phyloP scores from a whole-genome alignment of 495 filamentous ascomycete species.

The Penicillium angulare region DNA sequence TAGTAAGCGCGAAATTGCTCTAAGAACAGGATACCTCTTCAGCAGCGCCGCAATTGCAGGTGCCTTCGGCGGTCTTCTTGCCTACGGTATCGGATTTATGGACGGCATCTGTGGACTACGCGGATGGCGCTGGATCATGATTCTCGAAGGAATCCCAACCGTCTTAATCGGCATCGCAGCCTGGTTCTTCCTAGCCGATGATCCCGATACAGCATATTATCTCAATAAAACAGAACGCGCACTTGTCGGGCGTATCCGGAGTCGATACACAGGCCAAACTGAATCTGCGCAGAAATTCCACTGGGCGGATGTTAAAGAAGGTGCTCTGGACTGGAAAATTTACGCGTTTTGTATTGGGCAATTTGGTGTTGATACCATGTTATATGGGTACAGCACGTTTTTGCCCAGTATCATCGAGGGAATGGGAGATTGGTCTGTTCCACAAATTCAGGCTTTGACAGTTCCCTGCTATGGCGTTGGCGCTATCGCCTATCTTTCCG shows the following conservation, averaged over 20 bases:
- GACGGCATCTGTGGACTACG: constrained; percentile 60
- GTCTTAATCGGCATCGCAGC: constrained; percentile 58
- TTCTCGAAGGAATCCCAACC: constrained; percentile 71
- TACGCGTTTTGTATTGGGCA: constrained; percentile 63
- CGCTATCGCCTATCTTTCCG: constrained; percentile 60
- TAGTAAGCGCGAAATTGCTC: constrained; percentile 67
- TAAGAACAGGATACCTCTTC: constrained; percentile 75
- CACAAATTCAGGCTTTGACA: constrained; percentile 70
- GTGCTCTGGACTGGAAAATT: constrained; percentile 63
- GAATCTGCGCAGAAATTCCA: constrained; percentile 59
- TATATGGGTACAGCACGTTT: constrained; percentile 77
- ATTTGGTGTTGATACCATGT: constrained; percentile 69
- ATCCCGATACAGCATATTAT: constrained; percentile 60
- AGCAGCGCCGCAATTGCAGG: constrained; percentile 74
- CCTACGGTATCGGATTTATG: constrained; percentile 72
- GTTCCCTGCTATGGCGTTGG: constrained; percentile 75
- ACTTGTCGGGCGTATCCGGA: constrained; percentile 42
- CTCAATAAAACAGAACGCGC: constrained; percentile 59
- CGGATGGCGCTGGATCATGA: constrained; percentile 58
- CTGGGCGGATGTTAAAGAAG: constrained; percentile 50
- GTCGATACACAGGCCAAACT: constrained; percentile 57
- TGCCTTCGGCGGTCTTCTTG: constrained; percentile 71
- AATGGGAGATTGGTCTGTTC: constrained; percentile 59
- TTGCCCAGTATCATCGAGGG: constrained; percentile 74
- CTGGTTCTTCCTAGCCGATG: constrained; percentile 65